Evolutionary conservation across 2,329 filamentous ascomycete genomes (phyloP).

Genomic region (Metarhizium anisopliae): DNA sequence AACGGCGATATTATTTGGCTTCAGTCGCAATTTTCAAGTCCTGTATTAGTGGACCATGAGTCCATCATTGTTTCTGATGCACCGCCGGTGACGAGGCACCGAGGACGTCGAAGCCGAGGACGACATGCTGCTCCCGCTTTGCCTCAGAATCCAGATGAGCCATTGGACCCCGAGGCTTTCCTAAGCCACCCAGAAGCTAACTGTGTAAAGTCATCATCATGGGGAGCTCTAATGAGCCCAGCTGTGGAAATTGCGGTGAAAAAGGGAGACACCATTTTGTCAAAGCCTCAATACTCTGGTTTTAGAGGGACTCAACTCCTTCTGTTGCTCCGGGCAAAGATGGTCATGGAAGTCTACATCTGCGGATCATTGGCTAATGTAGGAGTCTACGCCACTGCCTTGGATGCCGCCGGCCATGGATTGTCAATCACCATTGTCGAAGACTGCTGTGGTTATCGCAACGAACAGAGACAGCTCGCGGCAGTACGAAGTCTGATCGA

Average conservation of each 20-base stretch:
- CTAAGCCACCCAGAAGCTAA: conserved; percentile 30
- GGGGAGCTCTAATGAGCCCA: conserved; percentile 36
- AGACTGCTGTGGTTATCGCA: conserved; percentile 80
- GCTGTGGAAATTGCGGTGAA: conserved; percentile 33
- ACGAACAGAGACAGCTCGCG: conserved; percentile 56
- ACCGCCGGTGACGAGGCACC: conserved; percentile 8
- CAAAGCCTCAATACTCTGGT: conserved; percentile 81
- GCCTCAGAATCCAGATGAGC: conserved; percentile 1
- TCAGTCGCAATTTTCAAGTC: conserved; percentile 61
- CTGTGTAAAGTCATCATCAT: conserved; percentile 35
- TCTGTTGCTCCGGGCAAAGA: conserved; percentile 67
- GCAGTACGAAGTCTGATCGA: conserved; percentile 65
- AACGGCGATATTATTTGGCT: conserved; percentile 75
- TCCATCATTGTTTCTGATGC: conserved; percentile 37
- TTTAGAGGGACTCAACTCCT: conserved; percentile 69
- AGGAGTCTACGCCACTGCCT: conserved; percentile 81
- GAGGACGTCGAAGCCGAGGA: conserved; percentile 10
- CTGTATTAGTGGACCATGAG: conserved; percentile 46
- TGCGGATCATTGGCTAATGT: conserved; percentile 82
- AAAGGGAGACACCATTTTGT: conserved; percentile 40
- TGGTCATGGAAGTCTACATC: conserved; percentile 83
- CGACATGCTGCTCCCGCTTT: neutral
- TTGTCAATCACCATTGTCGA: conserved; percentile 79
- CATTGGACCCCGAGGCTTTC: conserved; percentile 34
- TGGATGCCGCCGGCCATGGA: conserved; percentile 83